Conservation (phyloP, 441 rosid genomes). For the Mallotus repandus region DNA sequence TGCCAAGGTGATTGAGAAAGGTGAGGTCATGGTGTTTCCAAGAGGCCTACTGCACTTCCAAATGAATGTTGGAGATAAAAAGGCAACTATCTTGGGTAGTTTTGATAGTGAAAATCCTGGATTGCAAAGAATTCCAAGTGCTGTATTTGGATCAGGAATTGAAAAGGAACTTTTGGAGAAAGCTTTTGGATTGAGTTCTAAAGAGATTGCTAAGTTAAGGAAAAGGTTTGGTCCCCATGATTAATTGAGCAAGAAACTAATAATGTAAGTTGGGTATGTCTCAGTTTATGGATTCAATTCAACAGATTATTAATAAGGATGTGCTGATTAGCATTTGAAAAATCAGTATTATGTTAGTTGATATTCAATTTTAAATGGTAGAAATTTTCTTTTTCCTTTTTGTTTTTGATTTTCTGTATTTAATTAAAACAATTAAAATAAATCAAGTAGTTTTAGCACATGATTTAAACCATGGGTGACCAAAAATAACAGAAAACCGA, state of each 20-base stretch:
- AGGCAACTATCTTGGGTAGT: conserved; percentile 56
- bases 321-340: no score
- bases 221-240: conserved; percentile 39
- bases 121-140: conserved; percentile 44
- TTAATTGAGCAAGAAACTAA: conserved; percentile 9
- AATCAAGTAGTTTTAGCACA: no score
- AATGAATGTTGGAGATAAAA: conserved; percentile 58
- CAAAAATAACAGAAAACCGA: no score
- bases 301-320: no score
- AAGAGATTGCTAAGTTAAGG: conserved; percentile 47
- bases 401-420: no score
- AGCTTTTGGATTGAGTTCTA: conserved; percentile 55
- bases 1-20: conserved; percentile 62
- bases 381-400: no score
- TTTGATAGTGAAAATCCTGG: conserved; percentile 71
- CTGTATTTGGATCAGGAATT: conserved; percentile 63
- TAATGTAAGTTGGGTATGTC: no score
- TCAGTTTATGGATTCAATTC: no score
- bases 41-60: conserved; percentile 72
- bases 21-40: conserved; percentile 75
- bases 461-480: no score
- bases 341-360: no score
- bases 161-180: conserved; percentile 49
- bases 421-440: no score
- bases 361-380: no score